These are phyloP conservation scores for Ceratocystis diversiconidia DNA, from an alignment of 2,329 filamentous ascomycete species.

Conservation along the genomic window DNA sequence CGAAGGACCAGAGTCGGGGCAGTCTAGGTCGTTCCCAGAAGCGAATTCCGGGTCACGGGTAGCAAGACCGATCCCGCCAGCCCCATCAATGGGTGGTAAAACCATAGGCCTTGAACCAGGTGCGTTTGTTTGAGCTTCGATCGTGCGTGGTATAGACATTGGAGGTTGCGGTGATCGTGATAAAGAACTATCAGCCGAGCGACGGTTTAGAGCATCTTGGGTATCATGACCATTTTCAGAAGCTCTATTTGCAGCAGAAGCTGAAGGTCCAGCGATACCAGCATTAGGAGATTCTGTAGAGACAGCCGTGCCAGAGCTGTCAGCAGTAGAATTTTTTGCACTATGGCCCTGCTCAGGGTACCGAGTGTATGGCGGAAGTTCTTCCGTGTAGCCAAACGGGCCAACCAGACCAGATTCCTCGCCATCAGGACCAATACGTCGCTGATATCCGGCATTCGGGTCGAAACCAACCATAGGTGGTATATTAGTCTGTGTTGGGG, in stretches of 20 bases:
- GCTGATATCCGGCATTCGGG: constrained; percentile 50
- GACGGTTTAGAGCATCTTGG: background rate
- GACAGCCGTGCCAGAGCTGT: constrained; percentile 8
- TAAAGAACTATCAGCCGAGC: too few relatives aligned
- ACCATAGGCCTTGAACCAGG: background rate
- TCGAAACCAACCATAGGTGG: constrained; percentile 66
- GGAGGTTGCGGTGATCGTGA: constrained; percentile 7
- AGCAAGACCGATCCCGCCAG: constrained; percentile 46
- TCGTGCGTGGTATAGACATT: constrained; percentile 4
- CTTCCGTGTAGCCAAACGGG: constrained; percentile 76
- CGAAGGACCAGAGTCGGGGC: constrained; percentile 37
- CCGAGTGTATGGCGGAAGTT: constrained; percentile 78
- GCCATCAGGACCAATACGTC: constrained; percentile 61
- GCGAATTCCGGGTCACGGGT: constrained; percentile 49
- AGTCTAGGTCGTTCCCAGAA: constrained; percentile 37
- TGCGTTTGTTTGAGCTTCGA: background rate
- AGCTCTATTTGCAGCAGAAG: constrained; percentile 7
- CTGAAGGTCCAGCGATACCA: background rate
- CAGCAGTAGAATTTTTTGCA: constrained; percentile 31
- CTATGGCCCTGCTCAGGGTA: constrained; percentile 63
- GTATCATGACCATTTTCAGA: constrained; percentile 1
- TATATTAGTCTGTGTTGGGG: constrained; percentile 26
- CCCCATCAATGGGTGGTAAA: constrained; percentile 35
- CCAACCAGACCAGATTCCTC: constrained; percentile 87
- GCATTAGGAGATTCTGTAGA: constrained; percentile 5